A percentile compares a stretch with the other conserved stretches of the same genome.
phyloP scores from a whole-genome alignment of 495 filamentous ascomycete genomes.

The Tetracladium setigerum region DNA sequence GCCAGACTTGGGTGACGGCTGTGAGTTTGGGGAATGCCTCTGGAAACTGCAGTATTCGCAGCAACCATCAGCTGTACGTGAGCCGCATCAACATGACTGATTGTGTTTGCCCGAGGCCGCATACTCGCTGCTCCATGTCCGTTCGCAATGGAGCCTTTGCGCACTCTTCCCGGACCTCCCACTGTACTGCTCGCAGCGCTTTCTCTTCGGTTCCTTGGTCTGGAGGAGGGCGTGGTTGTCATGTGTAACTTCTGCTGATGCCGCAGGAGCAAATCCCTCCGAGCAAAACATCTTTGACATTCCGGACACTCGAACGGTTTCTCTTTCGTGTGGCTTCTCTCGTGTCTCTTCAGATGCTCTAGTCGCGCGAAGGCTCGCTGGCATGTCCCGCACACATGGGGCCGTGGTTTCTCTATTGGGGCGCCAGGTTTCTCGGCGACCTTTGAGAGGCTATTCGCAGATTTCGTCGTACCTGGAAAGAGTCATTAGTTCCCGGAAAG shows the following conservation, averaged over 20 bases:
- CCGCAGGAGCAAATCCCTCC: constrained; percentile 82
- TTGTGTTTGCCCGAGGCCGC: constrained; percentile 92
- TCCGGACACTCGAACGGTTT: constrained; percentile 98
- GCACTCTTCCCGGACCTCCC: constrained; percentile 60
- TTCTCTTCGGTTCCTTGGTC: constrained; percentile 77
- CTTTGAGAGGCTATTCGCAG: constrained; percentile 48
- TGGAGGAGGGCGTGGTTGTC: constrained; percentile 85
- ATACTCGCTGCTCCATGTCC: constrained; percentile 46
- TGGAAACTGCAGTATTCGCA: constrained; percentile 40
- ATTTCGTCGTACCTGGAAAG: constrained; percentile 33
- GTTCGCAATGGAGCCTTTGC: constrained; percentile 85
- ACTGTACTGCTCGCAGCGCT: constrained; percentile 75
- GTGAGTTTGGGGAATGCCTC: constrained; percentile 32
- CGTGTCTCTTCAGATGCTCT: constrained; percentile 96
- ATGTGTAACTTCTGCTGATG: constrained; percentile 99
- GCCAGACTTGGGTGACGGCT: constrained; percentile 60
- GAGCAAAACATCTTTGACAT: constrained; percentile 90
- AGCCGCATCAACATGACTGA: constrained; percentile 82
- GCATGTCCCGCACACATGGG: constrained; percentile 92
- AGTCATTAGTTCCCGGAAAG: not conserved
- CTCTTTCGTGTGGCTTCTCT: constrained; percentile 97
- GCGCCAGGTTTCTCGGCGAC: constrained; percentile 86
- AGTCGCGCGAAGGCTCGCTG: constrained; percentile 87
- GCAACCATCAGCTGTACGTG: constrained; percentile 64
- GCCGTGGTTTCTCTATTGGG: constrained; percentile 97